Evolutionary conservation across 2,329 filamentous ascomycete genomes (phyloP), one percentile per base, ranked within the genome.

Genomic region (Coniochaeta sp.): DNA sequence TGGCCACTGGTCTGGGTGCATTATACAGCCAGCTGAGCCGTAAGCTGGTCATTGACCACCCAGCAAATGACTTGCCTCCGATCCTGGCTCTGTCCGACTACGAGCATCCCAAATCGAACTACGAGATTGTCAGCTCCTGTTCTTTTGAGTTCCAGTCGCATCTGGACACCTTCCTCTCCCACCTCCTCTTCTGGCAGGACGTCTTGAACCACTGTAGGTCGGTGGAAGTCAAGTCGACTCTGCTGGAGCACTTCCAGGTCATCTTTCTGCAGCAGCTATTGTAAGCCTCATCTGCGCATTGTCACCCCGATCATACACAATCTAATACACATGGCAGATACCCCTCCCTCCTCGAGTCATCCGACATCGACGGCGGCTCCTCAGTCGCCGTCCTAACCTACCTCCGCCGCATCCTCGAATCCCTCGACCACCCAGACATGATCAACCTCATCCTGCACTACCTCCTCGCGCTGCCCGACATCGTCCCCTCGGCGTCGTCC

Each of bases 141-240:
- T 84, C 86, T 3, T 74, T 79, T 1, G 83, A 90, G 53, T 91
- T 95, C 56, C 87, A 89, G 61, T 80, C 83, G n/a, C 89, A 96
- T 61, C 81, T 97, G 63, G 85, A 92, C 51, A 95, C 91, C 0
- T 99, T 99, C 63, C 77, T 99, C 38, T 96, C 94, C 1, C 95
- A 97, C 64, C 78, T 99, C 48, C 76, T 95, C 6, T 99, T 99
- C 65, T 99, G 94, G 94, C 94, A 99, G 70, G 94, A 99, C 67
- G 91, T 96, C 30, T 75, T 99, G 55, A 94, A 97, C 66, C 92
- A 97, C 68, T 99, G 94, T 71, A 84, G 85, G 61, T 97, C 92
- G 3, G 77, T 85, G 1, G 92, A 97, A 64, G 90, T 99, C 59
- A 94, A 92, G 65, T 89, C 89, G 58, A 96, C 91, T 1, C 74